Evolutionary conservation across 345 rosid species (phyloP).

Genomic region (Leavenworthia alabamica): DNA sequence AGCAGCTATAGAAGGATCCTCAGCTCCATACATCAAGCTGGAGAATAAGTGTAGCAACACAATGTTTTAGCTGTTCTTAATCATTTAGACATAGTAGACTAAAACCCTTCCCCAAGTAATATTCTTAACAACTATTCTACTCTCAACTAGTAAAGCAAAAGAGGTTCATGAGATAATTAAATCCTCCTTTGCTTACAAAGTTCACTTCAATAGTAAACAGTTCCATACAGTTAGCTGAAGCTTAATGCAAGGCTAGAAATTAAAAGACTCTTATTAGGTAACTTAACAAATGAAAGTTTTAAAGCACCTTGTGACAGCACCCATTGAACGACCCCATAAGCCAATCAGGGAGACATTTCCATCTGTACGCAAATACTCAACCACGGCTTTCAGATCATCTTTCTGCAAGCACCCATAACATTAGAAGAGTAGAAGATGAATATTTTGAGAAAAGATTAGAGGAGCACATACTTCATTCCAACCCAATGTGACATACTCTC

Average conservation of each 20-base stretch:
- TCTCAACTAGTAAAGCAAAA: background rate
- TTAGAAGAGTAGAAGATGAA: background rate
- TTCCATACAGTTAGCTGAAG: background rate
- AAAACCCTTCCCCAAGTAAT: background rate
- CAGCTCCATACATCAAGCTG: conserved; percentile 93
- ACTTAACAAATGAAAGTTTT: background rate
- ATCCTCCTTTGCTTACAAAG: background rate
- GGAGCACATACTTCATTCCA: conserved; percentile 69
- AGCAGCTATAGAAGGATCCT: conserved; percentile 95
- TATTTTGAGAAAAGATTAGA: conserved; percentile 1
- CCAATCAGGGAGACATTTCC: conserved; percentile 90
- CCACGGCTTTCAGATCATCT: conserved; percentile 81
- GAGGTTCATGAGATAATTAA: background rate
- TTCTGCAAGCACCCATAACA: conserved; percentile 44
- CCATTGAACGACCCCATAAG: conserved; percentile 99
- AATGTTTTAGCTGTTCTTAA: background rate
- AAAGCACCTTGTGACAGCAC: conserved; percentile 78
- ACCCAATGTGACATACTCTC: conserved; percentile 82
- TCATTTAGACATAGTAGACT: background rate
- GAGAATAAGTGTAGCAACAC: conserved; percentile 8
- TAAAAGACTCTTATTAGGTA: conserved; percentile 29
- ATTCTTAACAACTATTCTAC: background rate
- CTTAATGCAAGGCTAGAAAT: conserved; percentile 4
- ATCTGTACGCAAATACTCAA: conserved; percentile 74
- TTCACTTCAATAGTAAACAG: background rate